Base-by-base conservation (phyloP, 1,139 yeast genomes). In the Blastobotrys aristatus region DNA sequence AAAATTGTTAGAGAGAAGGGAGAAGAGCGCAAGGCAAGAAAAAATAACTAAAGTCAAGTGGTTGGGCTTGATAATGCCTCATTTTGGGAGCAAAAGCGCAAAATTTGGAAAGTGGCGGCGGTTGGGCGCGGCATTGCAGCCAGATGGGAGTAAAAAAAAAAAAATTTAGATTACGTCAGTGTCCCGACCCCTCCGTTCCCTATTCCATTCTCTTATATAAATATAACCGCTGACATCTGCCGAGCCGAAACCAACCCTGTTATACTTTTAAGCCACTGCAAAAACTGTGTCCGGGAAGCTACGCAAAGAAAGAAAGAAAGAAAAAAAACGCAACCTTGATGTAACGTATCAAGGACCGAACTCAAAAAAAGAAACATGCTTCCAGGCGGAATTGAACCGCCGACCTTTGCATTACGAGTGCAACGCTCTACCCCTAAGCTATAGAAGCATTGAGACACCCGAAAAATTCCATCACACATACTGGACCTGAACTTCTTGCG, bases 381-480 rank as follows among this genome's bases (percentile, higher is more conserved):
- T 66, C 72, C 77, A 73, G 73, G 72, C 77, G 77, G 78, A 73
- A 67, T 74, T 72, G 77, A 74, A 74, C 77, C 77, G 75, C 71
- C 72, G 77, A 71, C 74, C 79, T 76, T 77, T 76, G 77, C 79
- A 74, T 40, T 30, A 4, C 43, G 77, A 75, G 79, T 75, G 80
- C 79, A 76, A 75, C 76, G 80, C 79, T 76, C 75, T 75, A 74
- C 79, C 79, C 57, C 79, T 75, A 73, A 76, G 79, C 79, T 76
- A 75, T 74, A 73, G 72, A 18, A 18, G 41, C 41, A n/a, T n/a
- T n/a, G n/a, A n/a, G n/a, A n/a, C n/a, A n/a, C n/a, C n/a, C n/a
- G n/a, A n/a, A n/a, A n/a, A n/a, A n/a, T n/a, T n/a, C n/a, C n/a
- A n/a, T n/a, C 29, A 26, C 29, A 26, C 11, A 7, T 26, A 26